These are phyloP conservation scores for Amanita jacksonii DNA, from an alignment of 768 basidiomycete genomes.

Conservation along the genomic window DNA sequence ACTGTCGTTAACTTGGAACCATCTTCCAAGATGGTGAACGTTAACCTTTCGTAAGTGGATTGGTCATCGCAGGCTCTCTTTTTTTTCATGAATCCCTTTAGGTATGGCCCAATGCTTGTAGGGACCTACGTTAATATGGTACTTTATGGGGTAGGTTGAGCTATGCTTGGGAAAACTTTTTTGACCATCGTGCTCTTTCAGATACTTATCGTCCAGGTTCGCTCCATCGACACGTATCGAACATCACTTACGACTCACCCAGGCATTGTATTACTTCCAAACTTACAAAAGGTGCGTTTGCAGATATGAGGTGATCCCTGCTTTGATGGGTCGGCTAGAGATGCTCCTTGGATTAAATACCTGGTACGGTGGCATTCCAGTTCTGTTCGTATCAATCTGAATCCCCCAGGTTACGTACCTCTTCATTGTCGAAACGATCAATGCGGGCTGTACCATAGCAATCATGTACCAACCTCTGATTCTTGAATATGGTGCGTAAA, in stretches of 20 bases:
- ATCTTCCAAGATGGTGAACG: conserved; percentile 12
- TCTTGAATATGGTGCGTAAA: conserved; percentile 25
- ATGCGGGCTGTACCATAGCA: conserved; percentile 34
- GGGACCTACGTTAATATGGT: conserved; percentile 34
- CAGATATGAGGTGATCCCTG: neutral
- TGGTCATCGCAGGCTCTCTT: neutral
- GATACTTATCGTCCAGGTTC: conserved; percentile 17
- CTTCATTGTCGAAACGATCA: conserved; percentile 32
- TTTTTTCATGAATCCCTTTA: conserved; percentile 8
- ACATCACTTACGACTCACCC: conserved; percentile 10
- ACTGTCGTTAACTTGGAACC: too few species aligned
- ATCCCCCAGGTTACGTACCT: conserved; percentile 28
- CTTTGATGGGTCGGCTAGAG: conserved; percentile 18
- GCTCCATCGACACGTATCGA: conserved; percentile 22
- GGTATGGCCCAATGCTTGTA: conserved; percentile 37
- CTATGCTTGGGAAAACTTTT: conserved; percentile 8
- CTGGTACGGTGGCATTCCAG: conserved; percentile 20
- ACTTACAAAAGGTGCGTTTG: conserved; percentile 27
- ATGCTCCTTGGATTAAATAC: conserved; percentile 31
- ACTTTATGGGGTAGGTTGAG: conserved; percentile 41
- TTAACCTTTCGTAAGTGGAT: conserved; percentile 21
- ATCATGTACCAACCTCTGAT: conserved; percentile 41
- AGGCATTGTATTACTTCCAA: conserved; percentile 30
- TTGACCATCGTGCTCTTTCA: neutral
- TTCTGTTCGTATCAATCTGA: neutral